Base-by-base conservation (phyloP, 495 filamentous ascomycete genomes). In the Penicillium roqueforti region DNA sequence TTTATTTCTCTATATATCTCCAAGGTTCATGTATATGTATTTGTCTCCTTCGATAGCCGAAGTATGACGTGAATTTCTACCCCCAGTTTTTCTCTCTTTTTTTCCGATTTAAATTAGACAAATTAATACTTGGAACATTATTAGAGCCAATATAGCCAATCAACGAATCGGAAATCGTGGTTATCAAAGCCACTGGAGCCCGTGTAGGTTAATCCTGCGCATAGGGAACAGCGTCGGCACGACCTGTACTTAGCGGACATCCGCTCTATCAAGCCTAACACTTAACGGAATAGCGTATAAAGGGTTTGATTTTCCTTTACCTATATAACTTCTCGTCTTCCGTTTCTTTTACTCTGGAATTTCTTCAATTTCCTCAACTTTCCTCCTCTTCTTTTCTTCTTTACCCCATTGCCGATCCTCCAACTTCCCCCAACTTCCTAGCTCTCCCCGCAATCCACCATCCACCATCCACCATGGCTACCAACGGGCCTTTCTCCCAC, bases 171-270 rank as follows among this genome's bases (percentile, higher is more conserved):
- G 8, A 52, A 36, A 22, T 16, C 34, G 45, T 8, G n/a, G 34
- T 46, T 41, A 46, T 28, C 20, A 14, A 55, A 42, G 28, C 20
- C 3, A 44, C 36, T 47, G 51, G 29, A 16, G 29, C 53, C 53
- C 56, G 6, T 54, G 58, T 62, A 54, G 65, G 61, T 56, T 74
- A 72, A 59, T 69, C 69, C 67, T 72, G 68, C 70, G 59, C 62
- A 67, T 72, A 70, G 68, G 57, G 68, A 63, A 67, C 60, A 66
- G 55, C 44, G 44, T 66, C 63, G 63, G 60, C 60, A 66, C 68
- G 61, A 84, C 80, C 74, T 87, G 83, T 83, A 83, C 81, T 87
- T 86, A 83, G 79, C 73, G 80, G 81, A 76, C 74, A 80, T 36
- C n/a, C n/a, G 14, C 14, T 36, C 32, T 36, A 31, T 11, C 32